Conservation (phyloP, 1,139 yeast species). For the Blastobotrys proliferans region DNA sequence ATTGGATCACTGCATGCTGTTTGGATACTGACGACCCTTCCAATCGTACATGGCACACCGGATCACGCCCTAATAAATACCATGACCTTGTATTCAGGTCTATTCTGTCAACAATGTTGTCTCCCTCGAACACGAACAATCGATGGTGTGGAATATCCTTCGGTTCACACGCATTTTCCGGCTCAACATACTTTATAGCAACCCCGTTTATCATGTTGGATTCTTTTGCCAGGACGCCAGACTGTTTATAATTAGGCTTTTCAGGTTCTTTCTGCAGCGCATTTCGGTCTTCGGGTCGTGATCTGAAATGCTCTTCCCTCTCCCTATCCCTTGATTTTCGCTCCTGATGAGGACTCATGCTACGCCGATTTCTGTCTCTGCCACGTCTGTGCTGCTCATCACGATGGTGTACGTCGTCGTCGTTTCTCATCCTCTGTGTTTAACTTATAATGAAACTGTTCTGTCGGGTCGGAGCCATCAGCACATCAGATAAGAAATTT, state of each 20-base stretch:
- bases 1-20: conserved; percentile 57
- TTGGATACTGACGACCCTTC: conserved; percentile 45
- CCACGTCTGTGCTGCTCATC: too few species aligned
- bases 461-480: too few species aligned
- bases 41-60: conserved; percentile 43
- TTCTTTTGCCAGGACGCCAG: conserved; percentile 47
- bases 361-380: too few species aligned
- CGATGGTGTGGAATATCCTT: conserved; percentile 24
- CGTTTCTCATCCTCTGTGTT: too few species aligned
- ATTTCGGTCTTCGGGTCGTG: conserved; percentile 8
- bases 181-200: conserved; percentile 44
- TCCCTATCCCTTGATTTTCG: conserved; percentile 8
- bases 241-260: conserved; percentile 41
- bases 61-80: conserved; percentile 47
- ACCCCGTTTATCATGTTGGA: conserved; percentile 38
- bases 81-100: conserved; percentile 33
- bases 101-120: conserved; percentile 31
- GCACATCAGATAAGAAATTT: too few species aligned
- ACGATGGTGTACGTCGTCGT: too few species aligned
- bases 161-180: conserved; percentile 40
- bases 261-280: conserved; percentile 6
- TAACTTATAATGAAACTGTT: too few species aligned
- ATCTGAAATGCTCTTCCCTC: conserved; percentile 7
- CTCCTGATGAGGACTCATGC: too few species aligned
- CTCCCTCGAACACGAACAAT: conserved; percentile 28